Base-by-base conservation (phyloP, 2,329 filamentous ascomycete genomes). In the Trichophyton schoenleinii region DNA sequence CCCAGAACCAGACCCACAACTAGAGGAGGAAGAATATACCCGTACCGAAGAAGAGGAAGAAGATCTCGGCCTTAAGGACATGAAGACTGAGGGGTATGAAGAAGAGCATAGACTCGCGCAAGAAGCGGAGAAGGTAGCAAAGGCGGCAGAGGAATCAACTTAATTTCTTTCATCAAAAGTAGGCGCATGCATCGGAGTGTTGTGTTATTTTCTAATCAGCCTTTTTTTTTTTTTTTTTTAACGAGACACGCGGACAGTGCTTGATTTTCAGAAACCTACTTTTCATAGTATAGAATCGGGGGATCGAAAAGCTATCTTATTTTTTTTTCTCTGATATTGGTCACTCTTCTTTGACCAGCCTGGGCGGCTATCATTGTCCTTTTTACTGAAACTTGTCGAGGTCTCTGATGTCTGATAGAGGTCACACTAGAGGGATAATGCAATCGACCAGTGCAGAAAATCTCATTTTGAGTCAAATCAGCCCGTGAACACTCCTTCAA, bases 1-100 rank as follows among this genome's bases (percentile, higher is more conserved):
- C 3, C 85, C 90, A 25, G 87, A 91, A 66, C 87, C 88, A 1
- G 94, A 99, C 70, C 87, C 87, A 15, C 87, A 94, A 75, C 87
- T 99, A 71, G 84, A 82, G 62, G 81, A 83, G 2, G 88, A 89
- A 75, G 87, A 89, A 34, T 99, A 99, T 72, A 83, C 88, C 63
- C 83, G 94, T 63, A 96, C 92, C 0, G 85, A 87, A 0, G 89
- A 96, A 72, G 94, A 99, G 71, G 89, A 96, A 75, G 94, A 99
- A 69, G 89, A 96, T 63, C 78, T 99, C 9, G 94, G 94, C 0
- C 77, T 99, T 66, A 85, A 79, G 63, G 94, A 99, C 70, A 99
- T 99, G 86, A 94, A 92, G 80, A 85, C 86, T 0, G 91, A 97
- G 73, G 86, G 85, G 0, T 97, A 99, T 70, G 87, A 87, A 72